Conservation (phyloP, 345 rosid species). For the Triadica sebifera region DNA sequence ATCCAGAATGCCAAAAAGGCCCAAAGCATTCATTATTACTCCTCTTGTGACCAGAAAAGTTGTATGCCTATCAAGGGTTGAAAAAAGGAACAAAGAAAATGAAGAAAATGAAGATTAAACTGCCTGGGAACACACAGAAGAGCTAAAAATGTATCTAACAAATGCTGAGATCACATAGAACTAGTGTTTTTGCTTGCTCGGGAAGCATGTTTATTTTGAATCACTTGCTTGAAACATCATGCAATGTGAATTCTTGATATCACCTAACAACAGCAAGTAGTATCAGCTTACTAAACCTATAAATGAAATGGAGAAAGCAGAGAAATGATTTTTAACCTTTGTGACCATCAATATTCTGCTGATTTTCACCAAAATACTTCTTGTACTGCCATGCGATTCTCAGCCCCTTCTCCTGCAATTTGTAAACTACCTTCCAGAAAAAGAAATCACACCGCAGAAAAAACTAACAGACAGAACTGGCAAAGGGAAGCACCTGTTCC, state of each 20-base stretch:
- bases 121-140: not conserved
- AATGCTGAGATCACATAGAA: not conserved
- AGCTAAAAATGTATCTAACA: not conserved
- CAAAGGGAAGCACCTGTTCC: constrained; percentile 48
- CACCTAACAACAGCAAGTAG: not conserved
- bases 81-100: not conserved
- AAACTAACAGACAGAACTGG: not conserved
- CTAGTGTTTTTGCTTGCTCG: not conserved
- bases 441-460: too few relatives aligned
- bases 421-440: not conserved
- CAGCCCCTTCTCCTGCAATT: constrained; percentile 59
- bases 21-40: not conserved
- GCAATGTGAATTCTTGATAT: not conserved
- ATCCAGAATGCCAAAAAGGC: not conserved
- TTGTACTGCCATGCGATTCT: constrained; percentile 95
- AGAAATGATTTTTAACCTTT: constrained; percentile 31
- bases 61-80: not conserved
- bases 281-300: not conserved
- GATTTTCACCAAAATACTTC: constrained; percentile 74
- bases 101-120: not conserved
- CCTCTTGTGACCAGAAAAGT: not conserved
- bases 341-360: constrained; percentile 34
- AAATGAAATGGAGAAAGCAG: not conserved
- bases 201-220: not conserved
- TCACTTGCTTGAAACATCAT: constrained; percentile 3